These are phyloP conservation scores for Teunomyces gatunensis DNA, from an alignment of 805 yeast species.

Conservation along the genomic window DNA sequence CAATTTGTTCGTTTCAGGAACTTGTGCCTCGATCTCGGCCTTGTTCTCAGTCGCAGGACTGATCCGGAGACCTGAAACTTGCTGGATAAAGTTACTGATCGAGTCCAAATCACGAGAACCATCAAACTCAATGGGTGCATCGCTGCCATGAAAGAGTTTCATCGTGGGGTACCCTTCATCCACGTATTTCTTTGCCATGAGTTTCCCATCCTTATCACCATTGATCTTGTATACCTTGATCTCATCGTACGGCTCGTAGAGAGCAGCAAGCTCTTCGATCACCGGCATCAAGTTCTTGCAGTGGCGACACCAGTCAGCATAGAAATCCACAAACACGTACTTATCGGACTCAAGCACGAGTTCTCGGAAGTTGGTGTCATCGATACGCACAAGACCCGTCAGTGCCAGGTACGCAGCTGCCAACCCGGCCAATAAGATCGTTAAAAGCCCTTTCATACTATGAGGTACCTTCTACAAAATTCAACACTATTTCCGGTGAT, in stretches of 20 bases:
- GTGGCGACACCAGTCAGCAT: constrained; percentile 73
- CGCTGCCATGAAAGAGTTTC: constrained; percentile 51
- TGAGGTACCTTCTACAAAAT: neutral
- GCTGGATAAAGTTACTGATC: constrained; percentile 52
- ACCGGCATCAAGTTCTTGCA: constrained; percentile 57
- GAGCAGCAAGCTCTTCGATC: constrained; percentile 30
- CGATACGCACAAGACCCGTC: constrained; percentile 39
- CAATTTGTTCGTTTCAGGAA: constrained; percentile 14
- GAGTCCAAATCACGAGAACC: constrained; percentile 53
- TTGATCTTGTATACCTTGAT: constrained; percentile 55
- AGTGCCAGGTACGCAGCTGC: constrained; percentile 11
- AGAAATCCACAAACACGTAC: constrained; percentile 46
- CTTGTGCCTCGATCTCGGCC: constrained; percentile 15
- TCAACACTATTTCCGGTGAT: too few relatives aligned
- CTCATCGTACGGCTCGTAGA: constrained; percentile 28
- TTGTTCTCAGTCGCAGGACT: constrained; percentile 5
- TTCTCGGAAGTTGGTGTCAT: constrained; percentile 51
- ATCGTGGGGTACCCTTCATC: constrained; percentile 67
- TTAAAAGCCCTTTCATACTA: constrained; percentile 5
- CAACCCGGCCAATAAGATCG: neutral
- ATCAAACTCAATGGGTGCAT: constrained; percentile 52
- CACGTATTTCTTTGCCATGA: constrained; percentile 49
- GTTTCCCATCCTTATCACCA: constrained; percentile 54
- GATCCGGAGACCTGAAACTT: constrained; percentile 26
- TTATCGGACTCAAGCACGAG: constrained; percentile 55